Base-by-base conservation (phyloP, 768 basidiomycete species). In the Terana coerulea region DNA sequence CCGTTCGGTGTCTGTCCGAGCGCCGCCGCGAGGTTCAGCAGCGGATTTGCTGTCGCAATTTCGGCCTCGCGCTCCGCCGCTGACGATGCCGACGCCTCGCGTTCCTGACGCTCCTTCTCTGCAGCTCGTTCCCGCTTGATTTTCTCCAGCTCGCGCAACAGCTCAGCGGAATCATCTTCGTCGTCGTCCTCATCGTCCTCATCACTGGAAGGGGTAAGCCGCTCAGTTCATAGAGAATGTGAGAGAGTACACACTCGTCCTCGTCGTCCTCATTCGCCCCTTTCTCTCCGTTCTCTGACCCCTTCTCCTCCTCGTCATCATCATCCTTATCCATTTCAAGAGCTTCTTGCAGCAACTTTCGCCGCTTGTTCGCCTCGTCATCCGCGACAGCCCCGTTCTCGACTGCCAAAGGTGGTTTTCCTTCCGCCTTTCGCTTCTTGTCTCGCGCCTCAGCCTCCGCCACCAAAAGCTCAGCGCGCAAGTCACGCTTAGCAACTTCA, bases 61-160 rank as follows among this genome's bases (percentile, higher is more conserved):
- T 91, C 87, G 19, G 77, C 81, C 56, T 95, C 93, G 47, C 89
- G 78, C 34, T 76, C 71, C 29, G 82, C 79, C 21, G 79, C 79
- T 8, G 75, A 67, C 14, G 75, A 67, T 1, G 77, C 88, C 6
- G 81, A 78, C 59, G 88, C 78, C 62, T 92, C 92, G 35, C 75
- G 75, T 36, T 97, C 95, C 66, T 82, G 75, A 37, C 89, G 76
- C 31, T 78, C 86, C 64, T 93, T 93, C 69, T 98, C 97, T 61
- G 88, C 95, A 10, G 95, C 95, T 9, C 95, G 79, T 64, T 98
- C 95, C 41, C 86, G 86, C 70, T 97, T 98, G 59, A 98, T 98
- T 74, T 95, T 98, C 70, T 97, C 95, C n/a, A 99, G 77, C 67
- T 99, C 97, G 22, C 93, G 84, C 55, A 99, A 75, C 21, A 99